Evolutionary conservation across 2,329 filamentous ascomycete genomes (phyloP).

Genomic region (Scytalidium lignicola): DNA sequence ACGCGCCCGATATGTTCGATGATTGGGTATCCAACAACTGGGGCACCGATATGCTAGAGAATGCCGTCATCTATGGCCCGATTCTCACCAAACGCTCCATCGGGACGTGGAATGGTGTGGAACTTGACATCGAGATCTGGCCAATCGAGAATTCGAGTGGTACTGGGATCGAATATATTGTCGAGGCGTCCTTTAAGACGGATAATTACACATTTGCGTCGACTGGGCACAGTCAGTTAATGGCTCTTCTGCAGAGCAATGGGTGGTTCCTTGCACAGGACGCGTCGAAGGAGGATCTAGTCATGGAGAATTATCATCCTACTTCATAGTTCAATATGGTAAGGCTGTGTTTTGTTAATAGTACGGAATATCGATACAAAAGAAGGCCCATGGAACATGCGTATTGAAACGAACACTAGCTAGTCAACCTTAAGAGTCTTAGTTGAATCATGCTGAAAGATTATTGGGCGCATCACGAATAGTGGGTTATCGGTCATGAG

Average conservation of each 20-base stretch:
- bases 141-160: constrained; percentile 20
- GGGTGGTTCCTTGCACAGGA: constrained; percentile 25
- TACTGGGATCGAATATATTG: constrained; percentile 22
- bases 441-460: too few relatives aligned
- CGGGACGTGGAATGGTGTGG: constrained; percentile 25
- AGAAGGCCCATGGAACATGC: too few relatives aligned
- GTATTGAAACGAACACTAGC: too few relatives aligned
- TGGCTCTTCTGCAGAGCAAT: constrained; percentile 15
- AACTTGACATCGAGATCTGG: constrained; percentile 30
- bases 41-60: constrained; percentile 21
- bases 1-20: constrained; percentile 28
- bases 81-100: constrained; percentile 26
- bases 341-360: constrained; percentile 9
- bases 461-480: too few relatives aligned
- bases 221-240: constrained; percentile 14
- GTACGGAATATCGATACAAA: too few relatives aligned
- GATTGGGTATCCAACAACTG: constrained; percentile 23
- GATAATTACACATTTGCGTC: constrained; percentile 12
- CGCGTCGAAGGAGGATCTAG: constrained; percentile 23
- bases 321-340: constrained; percentile 25
- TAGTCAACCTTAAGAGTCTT: too few relatives aligned
- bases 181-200: constrained; percentile 28
- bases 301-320: constrained; percentile 22
- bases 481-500: too few relatives aligned
- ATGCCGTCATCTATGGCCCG: constrained; percentile 27